Conservation (phyloP, 768 basidiomycete genomes). For the Phanerochaete carnosa region DNA sequence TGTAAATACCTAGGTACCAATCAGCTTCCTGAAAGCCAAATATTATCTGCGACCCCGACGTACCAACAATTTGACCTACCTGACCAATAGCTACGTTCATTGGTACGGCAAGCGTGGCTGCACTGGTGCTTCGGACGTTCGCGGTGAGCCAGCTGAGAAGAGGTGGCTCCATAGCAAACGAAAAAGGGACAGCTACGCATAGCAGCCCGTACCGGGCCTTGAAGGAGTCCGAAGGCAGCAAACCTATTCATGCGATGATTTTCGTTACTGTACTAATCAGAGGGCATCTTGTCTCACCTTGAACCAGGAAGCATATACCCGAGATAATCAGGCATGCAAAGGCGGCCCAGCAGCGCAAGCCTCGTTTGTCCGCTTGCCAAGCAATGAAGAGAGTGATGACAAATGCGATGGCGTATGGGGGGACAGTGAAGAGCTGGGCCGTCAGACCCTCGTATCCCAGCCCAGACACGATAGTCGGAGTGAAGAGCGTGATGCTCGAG, state of each 20-base stretch:
- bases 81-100: constrained; percentile 32
- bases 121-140: constrained; percentile 29
- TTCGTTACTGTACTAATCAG: neutral
- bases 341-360: neutral
- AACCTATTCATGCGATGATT: neutral
- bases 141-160: constrained; percentile 34
- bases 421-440: too few species aligned
- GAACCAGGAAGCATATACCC: constrained; percentile 16
- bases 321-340: constrained; percentile 9
- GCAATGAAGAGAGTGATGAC: constrained; percentile 20
- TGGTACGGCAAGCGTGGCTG: constrained; percentile 29
- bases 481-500: constrained; percentile 49
- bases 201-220: constrained; percentile 31
- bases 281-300: constrained; percentile 11
- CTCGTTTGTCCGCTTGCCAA: constrained; percentile 15
- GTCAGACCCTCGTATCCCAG: constrained; percentile 51
- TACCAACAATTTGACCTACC: constrained; percentile 32
- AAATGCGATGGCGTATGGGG: constrained; percentile 37
- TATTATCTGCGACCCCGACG: neutral
- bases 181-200: constrained; percentile 29
- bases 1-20: constrained; percentile 21
- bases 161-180: constrained; percentile 31
- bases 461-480: constrained; percentile 65
- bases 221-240: constrained; percentile 7
- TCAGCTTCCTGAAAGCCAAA: neutral